These are phyloP conservation scores for Penicillium sp. DNA, from an alignment of 2,329 filamentous ascomycete genomes.

Conservation along the genomic window DNA sequence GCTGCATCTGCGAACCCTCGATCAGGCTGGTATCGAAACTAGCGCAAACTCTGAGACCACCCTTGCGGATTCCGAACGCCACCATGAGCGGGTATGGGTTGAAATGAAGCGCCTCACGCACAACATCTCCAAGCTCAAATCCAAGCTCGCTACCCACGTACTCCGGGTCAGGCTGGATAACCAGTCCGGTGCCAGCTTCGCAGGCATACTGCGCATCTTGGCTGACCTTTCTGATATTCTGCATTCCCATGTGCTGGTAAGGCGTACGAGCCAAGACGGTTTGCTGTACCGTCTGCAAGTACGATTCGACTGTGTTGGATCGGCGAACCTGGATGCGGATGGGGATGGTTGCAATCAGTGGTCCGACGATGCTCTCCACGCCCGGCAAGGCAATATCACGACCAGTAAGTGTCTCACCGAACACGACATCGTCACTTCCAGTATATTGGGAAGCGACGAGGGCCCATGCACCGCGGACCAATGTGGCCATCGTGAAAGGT, in stretches of 20 bases:
- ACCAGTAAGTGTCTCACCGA: constrained; percentile 45
- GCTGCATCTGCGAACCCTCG: constrained; percentile 30
- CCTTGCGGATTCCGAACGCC: constrained; percentile 38
- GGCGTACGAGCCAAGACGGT: constrained; percentile 33
- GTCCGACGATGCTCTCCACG: constrained; percentile 43
- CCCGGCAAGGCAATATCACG: constrained; percentile 39
- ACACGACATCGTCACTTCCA: constrained; percentile 40
- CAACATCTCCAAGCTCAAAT: constrained; percentile 30
- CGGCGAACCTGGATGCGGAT: constrained; percentile 36
- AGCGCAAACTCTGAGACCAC: constrained; percentile 38
- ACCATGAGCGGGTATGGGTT: constrained; percentile 46
- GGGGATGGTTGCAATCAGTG: constrained; percentile 44
- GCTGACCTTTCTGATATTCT: constrained; percentile 41
- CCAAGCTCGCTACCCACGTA: constrained; percentile 33
- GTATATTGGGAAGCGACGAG: constrained; percentile 41
- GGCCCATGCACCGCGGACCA: constrained; percentile 44
- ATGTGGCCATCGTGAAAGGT: constrained; percentile 39
- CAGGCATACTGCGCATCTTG: constrained; percentile 33
- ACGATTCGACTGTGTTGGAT: constrained; percentile 21
- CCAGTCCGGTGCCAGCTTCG: constrained; percentile 30
- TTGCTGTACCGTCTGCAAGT: constrained; percentile 27
- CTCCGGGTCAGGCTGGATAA: constrained; percentile 35
- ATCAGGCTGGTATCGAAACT: constrained; percentile 39
- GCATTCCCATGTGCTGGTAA: constrained; percentile 44
- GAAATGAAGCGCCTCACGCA: constrained; percentile 35